Base-by-base conservation (phyloP, 2,329 filamentous ascomycete genomes). In the Clathrospora elynae region DNA sequence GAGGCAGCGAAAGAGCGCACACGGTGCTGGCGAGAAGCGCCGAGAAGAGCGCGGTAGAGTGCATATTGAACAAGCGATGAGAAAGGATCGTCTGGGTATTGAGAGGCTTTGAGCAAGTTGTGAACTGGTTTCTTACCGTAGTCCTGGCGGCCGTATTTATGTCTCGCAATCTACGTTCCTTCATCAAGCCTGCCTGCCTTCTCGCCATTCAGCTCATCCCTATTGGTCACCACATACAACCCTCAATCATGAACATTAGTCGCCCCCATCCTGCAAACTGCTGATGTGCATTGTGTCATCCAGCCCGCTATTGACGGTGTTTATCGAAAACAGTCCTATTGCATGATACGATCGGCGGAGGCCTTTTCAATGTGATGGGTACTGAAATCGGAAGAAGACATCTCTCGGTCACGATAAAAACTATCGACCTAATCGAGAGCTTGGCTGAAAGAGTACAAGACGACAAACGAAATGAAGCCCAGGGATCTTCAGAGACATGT, bases 1-100 rank as follows among this genome's bases (percentile, higher is more conserved):
- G 79, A 33, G 79, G 78, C 3, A 83, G 67, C 16, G 70, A 62
- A 52, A 75, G 47, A 32, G 54, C 55, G 52, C 48, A 47, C 37
- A 48, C 53, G 16, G 49, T 46, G 23, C 31, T 32, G 37, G 49
- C 53, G 31, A 66, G 46, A 6, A 57, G 37, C 18, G 48, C 56
- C 19, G 47, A 50, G 31, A 61, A 42, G 23, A 62, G 46, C 13
- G 49, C 45, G 22, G 50, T 57, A 20, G 56, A 58, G 39, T 48
- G 47, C 61, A 64, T 62, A 23, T 18, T 50, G 34, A 39, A 47
- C 37, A 38, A 42, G 16, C 4, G 38, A 26, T 13, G 11, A 51
- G 10, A 12, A 39, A 43, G 14, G 41, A 42, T 26, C 26, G 30
- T 37, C 38, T 26, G 52, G 50, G 38, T 49, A 42, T 31, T 49